Percentiles rank a stretch among this genome's conserved stretches.
Evolutionary conservation across 2,329 filamentous ascomycete genomes (phyloP).

Genomic region (Ciborinia camelliae): DNA sequence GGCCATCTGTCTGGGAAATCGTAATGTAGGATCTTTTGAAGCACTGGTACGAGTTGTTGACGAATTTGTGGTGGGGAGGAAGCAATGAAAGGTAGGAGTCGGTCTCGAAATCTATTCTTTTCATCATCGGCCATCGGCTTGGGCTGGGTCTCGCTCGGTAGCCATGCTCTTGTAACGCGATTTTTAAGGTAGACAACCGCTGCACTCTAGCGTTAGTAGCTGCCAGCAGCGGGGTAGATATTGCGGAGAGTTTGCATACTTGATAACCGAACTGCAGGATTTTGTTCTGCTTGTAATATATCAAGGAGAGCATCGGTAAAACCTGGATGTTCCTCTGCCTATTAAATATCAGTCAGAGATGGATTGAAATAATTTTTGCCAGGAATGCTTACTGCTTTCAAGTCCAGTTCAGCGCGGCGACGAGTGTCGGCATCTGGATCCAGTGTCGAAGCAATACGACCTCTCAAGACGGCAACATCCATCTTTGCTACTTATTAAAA

Average conservation of each 20-base stretch:
- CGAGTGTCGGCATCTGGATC: constrained; percentile 71
- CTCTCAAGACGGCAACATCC: constrained; percentile 72
- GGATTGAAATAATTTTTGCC: constrained; percentile 20
- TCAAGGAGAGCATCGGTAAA: constrained; percentile 90
- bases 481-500: constrained; percentile 44
- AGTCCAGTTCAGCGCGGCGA: constrained; percentile 73
- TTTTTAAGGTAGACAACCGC: constrained; percentile 98
- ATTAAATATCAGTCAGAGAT: constrained; percentile 25
- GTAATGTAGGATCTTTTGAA: constrained; percentile 93
- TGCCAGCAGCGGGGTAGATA: constrained; percentile 32
- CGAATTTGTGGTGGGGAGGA: constrained; percentile 76
- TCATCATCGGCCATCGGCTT: constrained; percentile 82
- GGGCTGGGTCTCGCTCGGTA: constrained; percentile 62
- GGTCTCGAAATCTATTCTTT: constrained; percentile 80
- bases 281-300: constrained; percentile 85
- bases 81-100: constrained; percentile 84
- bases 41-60: constrained; percentile 87
- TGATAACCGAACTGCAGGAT: constrained; percentile 78
- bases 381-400: constrained; percentile 65
- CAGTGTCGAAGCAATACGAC: constrained; percentile 73
- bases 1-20: constrained; percentile 96
- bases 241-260: constrained; percentile 57
- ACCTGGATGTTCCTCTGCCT: constrained; percentile 88
- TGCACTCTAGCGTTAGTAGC: constrained; percentile 44
- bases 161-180: constrained; percentile 90